phyloP scores from a whole-genome alignment of 352 stramenopile species.

The Pythium chondricola region DNA sequence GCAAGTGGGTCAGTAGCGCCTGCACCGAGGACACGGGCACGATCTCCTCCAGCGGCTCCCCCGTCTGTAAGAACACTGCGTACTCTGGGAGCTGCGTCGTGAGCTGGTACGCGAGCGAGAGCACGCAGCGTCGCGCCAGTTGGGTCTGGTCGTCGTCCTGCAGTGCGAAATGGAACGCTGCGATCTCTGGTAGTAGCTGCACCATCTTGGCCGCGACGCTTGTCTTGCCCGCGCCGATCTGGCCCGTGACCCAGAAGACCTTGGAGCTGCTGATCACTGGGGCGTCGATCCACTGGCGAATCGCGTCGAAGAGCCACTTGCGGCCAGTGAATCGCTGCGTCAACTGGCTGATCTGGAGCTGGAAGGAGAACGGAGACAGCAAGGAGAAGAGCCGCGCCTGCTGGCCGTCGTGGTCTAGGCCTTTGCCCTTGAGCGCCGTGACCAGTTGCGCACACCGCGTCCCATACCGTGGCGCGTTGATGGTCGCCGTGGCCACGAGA shows the following conservation, averaged over 20 bases:
- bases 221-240: constrained; percentile 66
- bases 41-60: constrained; percentile 65
- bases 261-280: constrained; percentile 15
- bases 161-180: constrained; percentile 64
- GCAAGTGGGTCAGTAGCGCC: constrained; percentile 38
- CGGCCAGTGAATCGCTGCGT: constrained; percentile 52
- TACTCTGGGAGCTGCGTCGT: constrained; percentile 72
- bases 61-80: constrained; percentile 54
- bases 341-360: constrained; percentile 70
- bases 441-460: constrained; percentile 45
- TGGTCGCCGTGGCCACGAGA: constrained; percentile 10
- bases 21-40: constrained; percentile 65
- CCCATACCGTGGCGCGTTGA: constrained; percentile 55
- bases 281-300: constrained; percentile 44
- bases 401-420: constrained; percentile 70
- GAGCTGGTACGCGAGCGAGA: constrained; percentile 67
- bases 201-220: constrained; percentile 60
- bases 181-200: constrained; percentile 58
- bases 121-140: constrained; percentile 46
- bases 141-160: constrained; percentile 79
- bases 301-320: constrained; percentile 49
- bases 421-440: constrained; percentile 45
- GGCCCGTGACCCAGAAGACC: constrained; percentile 68
- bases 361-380: constrained; percentile 60
- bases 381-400: constrained; percentile 63